These are phyloP conservation scores for Pythium brachiatum DNA, from an alignment of 352 stramenopile genomes.

Conservation along the genomic window DNA sequence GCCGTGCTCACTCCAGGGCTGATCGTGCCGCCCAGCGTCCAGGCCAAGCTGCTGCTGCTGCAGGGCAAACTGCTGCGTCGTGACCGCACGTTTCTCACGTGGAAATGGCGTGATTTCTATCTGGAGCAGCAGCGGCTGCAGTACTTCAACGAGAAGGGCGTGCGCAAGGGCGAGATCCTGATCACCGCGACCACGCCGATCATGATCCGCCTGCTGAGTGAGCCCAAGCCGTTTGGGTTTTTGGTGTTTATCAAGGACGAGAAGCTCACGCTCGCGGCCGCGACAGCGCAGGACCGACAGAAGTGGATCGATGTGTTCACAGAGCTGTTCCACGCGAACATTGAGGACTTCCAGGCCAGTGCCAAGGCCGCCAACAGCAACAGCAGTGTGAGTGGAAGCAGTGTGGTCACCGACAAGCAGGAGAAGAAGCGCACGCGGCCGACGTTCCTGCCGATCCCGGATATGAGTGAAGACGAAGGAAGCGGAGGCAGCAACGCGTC, in stretches of 20 bases:
- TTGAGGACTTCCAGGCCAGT: constrained; percentile 44
- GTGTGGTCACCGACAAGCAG: constrained; percentile 40
- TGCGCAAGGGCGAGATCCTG: constrained; percentile 69
- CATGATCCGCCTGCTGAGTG: constrained; percentile 60
- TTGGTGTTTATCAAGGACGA: constrained; percentile 77
- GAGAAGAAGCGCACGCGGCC: constrained; percentile 51
- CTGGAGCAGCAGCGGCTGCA: constrained; percentile 65
- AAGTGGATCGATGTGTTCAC: constrained; percentile 82
- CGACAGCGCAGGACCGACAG: constrained; percentile 63
- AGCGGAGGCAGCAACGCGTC: neutral
- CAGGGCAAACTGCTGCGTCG: constrained; percentile 74
- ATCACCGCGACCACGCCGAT: constrained; percentile 64
- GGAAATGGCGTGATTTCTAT: constrained; percentile 83
- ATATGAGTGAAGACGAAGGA: constrained; percentile 32
- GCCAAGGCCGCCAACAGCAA: neutral
- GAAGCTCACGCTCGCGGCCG: constrained; percentile 72
- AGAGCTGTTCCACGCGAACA: constrained; percentile 71
- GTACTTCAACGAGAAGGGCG: constrained; percentile 77
- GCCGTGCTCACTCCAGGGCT: neutral
- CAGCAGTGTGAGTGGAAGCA: neutral
- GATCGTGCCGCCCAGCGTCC: constrained; percentile 11
- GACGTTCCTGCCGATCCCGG: constrained; percentile 71
- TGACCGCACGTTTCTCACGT: constrained; percentile 75
- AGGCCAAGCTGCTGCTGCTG: constrained; percentile 29
- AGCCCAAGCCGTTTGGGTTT: constrained; percentile 73